Conservation (phyloP, 495 filamentous ascomycete species). For the Filosporella fistucella region DNA sequence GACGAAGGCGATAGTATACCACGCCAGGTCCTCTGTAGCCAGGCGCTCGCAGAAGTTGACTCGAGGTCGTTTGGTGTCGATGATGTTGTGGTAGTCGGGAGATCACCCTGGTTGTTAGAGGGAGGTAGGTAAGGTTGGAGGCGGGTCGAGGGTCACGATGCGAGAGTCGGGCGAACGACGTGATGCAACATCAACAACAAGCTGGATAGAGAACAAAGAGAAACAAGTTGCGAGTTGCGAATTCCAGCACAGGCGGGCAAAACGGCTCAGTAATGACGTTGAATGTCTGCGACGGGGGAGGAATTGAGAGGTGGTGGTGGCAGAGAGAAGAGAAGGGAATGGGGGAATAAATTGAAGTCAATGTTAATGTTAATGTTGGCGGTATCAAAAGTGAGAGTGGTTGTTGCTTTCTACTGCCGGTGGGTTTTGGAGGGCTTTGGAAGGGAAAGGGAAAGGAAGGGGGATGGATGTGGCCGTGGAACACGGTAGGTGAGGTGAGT, state of each 20-base stretch:
- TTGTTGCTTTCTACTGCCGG: too few species aligned
- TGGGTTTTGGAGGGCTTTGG: too few species aligned
- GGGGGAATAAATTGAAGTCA: background rate
- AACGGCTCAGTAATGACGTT: background rate
- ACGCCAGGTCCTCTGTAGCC: conserved; percentile 1
- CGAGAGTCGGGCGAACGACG: conserved; percentile 12
- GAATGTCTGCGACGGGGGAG: background rate
- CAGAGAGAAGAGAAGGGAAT: background rate
- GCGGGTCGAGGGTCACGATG: conserved; percentile 20
- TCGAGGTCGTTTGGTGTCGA: too few species aligned
- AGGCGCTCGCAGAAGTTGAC: conserved; percentile 5
- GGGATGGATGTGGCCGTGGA: too few species aligned
- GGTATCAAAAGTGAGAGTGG: too few species aligned
- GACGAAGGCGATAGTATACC: background rate
- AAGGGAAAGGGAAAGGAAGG: too few species aligned
- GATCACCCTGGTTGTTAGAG: background rate
- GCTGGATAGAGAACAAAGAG: too few species aligned
- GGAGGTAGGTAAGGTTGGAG: background rate
- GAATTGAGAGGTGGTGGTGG: background rate
- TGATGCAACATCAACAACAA: conserved; percentile 20
- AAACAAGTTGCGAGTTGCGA: conserved; percentile 12
- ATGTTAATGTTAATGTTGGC: too few species aligned
- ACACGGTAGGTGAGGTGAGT: too few species aligned
- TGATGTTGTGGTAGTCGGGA: conserved; percentile 1
- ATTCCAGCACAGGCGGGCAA: background rate